phyloP scores from a whole-genome alignment of 768 basidiomycete genomes.

The Tremella mesenterica region DNA sequence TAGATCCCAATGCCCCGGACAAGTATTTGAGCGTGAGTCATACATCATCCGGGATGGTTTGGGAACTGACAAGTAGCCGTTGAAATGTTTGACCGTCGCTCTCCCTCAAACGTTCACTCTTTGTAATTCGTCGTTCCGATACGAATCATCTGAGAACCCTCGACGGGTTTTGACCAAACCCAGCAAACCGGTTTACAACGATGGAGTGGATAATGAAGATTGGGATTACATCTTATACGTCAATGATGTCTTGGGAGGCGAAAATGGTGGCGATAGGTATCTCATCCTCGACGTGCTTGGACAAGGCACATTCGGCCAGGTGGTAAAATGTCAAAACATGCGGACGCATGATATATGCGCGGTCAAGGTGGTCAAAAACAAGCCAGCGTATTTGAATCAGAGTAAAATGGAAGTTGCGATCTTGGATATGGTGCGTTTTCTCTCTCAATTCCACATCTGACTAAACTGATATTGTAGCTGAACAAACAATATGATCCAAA shows the following conservation, averaged over 20 bases:
- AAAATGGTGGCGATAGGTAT: slow-evolving; percentile 80
- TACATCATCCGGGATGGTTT: not conserved
- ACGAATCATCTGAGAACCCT: slow-evolving; percentile 90
- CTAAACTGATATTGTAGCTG: slow-evolving; percentile 52
- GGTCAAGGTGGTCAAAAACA: slow-evolving; percentile 99
- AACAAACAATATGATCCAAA: slow-evolving; percentile 88
- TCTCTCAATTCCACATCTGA: not conserved
- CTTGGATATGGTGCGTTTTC: slow-evolving; percentile 68
- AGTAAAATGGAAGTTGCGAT: slow-evolving; percentile 99
- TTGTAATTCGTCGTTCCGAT: slow-evolving; percentile 89
- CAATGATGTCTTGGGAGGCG: slow-evolving; percentile 91
- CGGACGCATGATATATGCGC: slow-evolving; percentile 97
- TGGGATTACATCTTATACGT: slow-evolving; percentile 99
- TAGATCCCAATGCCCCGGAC: slow-evolving; percentile 59
- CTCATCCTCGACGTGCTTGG: slow-evolving; percentile 96
- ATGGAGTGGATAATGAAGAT: slow-evolving; percentile 97
- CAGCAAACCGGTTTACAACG: slow-evolving; percentile 88
- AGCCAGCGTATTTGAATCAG: slow-evolving; percentile 98
- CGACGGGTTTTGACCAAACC: slow-evolving; percentile 95
- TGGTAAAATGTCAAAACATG: slow-evolving; percentile 99
- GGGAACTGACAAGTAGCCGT: slow-evolving; percentile 46
- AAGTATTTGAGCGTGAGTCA: slow-evolving; percentile 68
- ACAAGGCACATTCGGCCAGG: slow-evolving; percentile 98
- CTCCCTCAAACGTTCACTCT: slow-evolving; percentile 85
- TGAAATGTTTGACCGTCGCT: slow-evolving; percentile 68